These are phyloP conservation scores for Fusarium goolgardi DNA, from an alignment of 2,329 filamentous ascomycete genomes.

Conservation along the genomic window DNA sequence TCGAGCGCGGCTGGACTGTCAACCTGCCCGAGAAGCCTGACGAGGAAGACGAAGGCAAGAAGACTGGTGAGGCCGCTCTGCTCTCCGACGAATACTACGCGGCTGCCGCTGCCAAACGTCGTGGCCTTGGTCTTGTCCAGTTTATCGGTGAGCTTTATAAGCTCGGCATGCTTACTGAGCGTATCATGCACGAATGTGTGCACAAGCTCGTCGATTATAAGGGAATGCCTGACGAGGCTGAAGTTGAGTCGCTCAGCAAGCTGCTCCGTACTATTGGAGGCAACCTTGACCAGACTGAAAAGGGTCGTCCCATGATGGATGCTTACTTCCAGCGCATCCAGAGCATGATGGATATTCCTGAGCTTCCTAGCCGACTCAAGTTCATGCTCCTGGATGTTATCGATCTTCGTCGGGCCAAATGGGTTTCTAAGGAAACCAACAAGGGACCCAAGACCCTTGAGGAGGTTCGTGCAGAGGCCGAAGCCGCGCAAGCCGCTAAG, in stretches of 20 bases:
- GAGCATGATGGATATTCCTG: constrained; percentile 80
- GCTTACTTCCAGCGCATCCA: constrained; percentile 93
- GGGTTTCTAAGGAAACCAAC: constrained; percentile 87
- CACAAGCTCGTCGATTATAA: constrained; percentile 97
- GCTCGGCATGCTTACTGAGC: constrained; percentile 96
- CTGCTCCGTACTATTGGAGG: constrained; percentile 90
- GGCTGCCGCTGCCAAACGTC: constrained; percentile 93
- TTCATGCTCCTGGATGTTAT: constrained; percentile 98
- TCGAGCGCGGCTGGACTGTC: constrained; percentile 96
- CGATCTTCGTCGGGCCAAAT: constrained; percentile 81
- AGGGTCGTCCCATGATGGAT: constrained; percentile 88
- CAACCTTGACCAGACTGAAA: constrained; percentile 85
- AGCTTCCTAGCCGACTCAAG: constrained; percentile 85
- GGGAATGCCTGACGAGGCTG: constrained; percentile 91
- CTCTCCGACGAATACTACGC: constrained; percentile 97
- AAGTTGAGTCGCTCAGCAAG: constrained; percentile 95
- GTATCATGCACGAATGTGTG: constrained; percentile 99
- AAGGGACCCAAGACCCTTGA: constrained; percentile 98
- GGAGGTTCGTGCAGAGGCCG: constrained; percentile 85
- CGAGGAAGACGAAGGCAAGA: constrained; percentile 70
- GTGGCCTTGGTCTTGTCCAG: constrained; percentile 96
- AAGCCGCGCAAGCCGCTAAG: constrained; percentile 82
- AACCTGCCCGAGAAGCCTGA: constrained; percentile 78
- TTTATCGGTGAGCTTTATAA: constrained; percentile 99
- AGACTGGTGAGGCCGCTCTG: constrained; percentile 78